A percentile compares a stretch with the other conserved stretches of the same genome.
These are phyloP conservation scores for Fusarium sp. DNA, from an alignment of 2,329 filamentous ascomycete species.

Conservation along the genomic window DNA sequence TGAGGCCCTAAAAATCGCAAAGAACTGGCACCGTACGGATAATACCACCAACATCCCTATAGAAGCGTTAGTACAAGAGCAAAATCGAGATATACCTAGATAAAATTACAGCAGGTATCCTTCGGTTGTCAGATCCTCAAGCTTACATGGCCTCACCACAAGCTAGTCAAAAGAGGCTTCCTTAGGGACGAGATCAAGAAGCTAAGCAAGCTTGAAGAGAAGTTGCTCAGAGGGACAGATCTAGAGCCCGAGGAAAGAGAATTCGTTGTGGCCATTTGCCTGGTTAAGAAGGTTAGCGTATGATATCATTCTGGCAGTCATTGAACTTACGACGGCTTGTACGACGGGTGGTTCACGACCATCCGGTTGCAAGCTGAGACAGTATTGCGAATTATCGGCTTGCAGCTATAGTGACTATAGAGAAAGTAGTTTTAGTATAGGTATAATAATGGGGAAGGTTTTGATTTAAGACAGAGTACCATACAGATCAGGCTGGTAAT, in stretches of 20 bases:
- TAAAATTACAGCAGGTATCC: fast-evolving
- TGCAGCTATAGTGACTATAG: no score
- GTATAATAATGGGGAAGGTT: not conserved
- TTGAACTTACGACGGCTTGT: not conserved
- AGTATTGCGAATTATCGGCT: fast-evolving
- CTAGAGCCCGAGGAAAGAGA: fast-evolving
- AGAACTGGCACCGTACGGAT: fast-evolving
- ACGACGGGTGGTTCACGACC: not conserved
- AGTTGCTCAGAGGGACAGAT: not conserved
- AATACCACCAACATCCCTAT: fast-evolving
- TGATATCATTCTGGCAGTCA: not conserved
- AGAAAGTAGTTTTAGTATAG: not conserved
- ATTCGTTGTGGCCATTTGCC: not conserved
- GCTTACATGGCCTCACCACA: no score
- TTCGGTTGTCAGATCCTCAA: not conserved
- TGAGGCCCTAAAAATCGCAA: not conserved
- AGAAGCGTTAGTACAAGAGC: not conserved
- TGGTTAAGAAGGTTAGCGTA: not conserved
- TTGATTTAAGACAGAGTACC: not conserved
- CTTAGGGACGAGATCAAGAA: not conserved
- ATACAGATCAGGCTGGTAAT: not conserved
- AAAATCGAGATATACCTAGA: not conserved
- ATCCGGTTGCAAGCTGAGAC: not conserved
- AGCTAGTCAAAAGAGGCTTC: no score
- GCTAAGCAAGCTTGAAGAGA: not conserved